Evolutionary conservation across 2,329 filamentous ascomycete species (phyloP), one percentile per base, ranked within the genome.

Genomic region (Tolypocladium ovalisporum): DNA sequence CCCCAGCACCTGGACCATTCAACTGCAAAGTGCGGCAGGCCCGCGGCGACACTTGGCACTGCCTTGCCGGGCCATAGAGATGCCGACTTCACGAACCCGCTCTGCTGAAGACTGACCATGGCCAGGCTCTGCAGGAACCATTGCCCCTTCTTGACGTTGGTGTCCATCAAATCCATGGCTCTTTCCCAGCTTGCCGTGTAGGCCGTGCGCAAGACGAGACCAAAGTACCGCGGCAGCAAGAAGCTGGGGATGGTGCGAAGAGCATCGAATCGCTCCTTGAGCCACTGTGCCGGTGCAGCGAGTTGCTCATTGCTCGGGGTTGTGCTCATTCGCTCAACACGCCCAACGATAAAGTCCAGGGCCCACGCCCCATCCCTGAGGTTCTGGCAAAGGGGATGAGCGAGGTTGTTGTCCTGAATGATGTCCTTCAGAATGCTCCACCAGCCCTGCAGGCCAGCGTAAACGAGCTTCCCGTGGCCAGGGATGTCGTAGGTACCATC

Each of bases 1-100:
- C 95, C 94, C 94, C 94, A 99, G 72, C 93, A 97, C 65, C 94
- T 84, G 54, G 93, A 92, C 92, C 94, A 99, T 65, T 91, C 87
- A 10, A 89, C 87, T 0, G 94, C 84, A 68, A 99, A 99, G 72
- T 99, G 94, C 39, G 94, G 94, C 52, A 99, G 76, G 19, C 94
- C 94, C 36, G 94, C 94, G 22, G 94, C 93, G 64, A 99, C 79
- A 54, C 88, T 93, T 1, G 93, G 90, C 0, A 96, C 91, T 24
- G 82, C 76, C 70, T 90, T 93, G 62, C 86, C 82, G 0, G 94
- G 93, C 81, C 90, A 97, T 13, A 99, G 76, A 0, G 93, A 97
- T 3, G 88, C 92, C 15, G 91, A 96, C 66, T 90, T 90, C 65
- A 96, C 89, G 60, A 88, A 85, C 7, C 94, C 93, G 12, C 89